Evolutionary conservation across 1,284 basidiomycete species (phyloP), one percentile per base, ranked within the genome.

Genomic region (Boletellus deceptivus): DNA sequence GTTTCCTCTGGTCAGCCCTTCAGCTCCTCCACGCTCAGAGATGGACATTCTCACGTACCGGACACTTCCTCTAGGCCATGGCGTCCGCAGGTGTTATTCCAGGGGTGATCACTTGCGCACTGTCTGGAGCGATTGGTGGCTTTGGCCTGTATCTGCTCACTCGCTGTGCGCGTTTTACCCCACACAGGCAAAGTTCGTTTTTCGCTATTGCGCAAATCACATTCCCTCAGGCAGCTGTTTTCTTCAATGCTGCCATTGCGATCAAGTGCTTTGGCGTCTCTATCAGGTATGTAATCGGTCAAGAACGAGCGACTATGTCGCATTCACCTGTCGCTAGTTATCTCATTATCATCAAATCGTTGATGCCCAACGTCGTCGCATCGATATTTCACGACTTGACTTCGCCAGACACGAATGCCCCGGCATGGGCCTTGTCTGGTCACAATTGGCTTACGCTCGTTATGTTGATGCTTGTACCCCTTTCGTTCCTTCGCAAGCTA

Each of bases 251-350:
- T 3, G 95, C 96, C 7, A 98, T 99, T 61, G 95, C 94, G 3
- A 87, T 90, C 68, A 98, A 98, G 69, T 98, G 93, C 69, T 96
- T 96, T 67, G 97, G 97, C 29, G 97, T 99, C 8, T 94, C 91
- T 34, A 89, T 97, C 59, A 96, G 93, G 76, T 91, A 70, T 46
- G 78, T 43, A 16, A 13, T 24, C 7, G 17, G 24, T 36, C 27
- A 18, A 29, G 41, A 42, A 18, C 18, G 29, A 35, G 25, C 8
- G 4, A 16, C 31, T 10, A n/a, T 24, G 33, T 43, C 29, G 38
- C 35, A 14, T 41, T 13, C n/a, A 41, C 25, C 8, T 27, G 25
- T 40, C 20, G 18, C 24, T 61, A 91, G 89, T 63, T 96, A 95
- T 67, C 78, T 95, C 47, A 95, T 98, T 63, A 95, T 98, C 59